phyloP scores from a whole-genome alignment of 495 filamentous ascomycete genomes.

The Tuber calosporum region DNA sequence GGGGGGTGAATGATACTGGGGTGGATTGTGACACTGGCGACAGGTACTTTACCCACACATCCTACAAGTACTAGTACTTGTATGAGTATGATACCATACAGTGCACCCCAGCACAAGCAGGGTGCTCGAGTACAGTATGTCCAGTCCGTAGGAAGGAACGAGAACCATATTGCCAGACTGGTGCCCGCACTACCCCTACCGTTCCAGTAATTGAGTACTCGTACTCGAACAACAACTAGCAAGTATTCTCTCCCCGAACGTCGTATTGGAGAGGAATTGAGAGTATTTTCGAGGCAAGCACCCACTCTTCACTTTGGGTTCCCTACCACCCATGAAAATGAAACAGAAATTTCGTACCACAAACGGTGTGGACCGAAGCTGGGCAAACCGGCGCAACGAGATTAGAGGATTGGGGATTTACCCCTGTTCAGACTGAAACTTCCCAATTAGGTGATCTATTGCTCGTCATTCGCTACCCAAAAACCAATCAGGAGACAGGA shows the following conservation, averaged over 20 bases:
- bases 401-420: constrained; percentile 3
- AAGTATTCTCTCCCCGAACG: neutral
- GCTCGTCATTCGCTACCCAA: neutral
- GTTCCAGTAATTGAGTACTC: no score
- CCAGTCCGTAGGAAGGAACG: neutral
- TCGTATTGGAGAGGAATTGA: neutral
- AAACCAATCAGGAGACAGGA: neutral
- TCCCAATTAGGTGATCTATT: neutral
- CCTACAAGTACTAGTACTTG: no score
- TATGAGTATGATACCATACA: no score
- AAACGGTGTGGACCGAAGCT: neutral
- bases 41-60: neutral
- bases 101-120: neutral
- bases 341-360: neutral
- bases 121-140: neutral
- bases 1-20: neutral
- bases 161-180: neutral
- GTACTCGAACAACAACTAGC: neutral
- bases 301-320: neutral
- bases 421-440: neutral
- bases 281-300: neutral
- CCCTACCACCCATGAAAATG: neutral
- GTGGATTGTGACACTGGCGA: neutral
- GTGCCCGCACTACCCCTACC: neutral
- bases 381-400: neutral